Evolutionary conservation across 441 rosid species (phyloP).

Genomic region (Adansonia madagascariensis): DNA sequence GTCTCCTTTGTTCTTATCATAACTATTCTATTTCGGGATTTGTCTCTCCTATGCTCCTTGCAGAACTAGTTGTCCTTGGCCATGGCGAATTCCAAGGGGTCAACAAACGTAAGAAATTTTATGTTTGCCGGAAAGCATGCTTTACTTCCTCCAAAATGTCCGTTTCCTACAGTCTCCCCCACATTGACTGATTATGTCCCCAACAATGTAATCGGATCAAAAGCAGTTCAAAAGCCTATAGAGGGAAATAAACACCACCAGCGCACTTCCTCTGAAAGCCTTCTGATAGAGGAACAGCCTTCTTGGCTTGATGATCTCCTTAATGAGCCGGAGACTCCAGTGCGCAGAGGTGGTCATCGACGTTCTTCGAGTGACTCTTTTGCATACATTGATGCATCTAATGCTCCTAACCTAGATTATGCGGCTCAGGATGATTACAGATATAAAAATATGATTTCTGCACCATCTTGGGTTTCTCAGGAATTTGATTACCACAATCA

Average conservation of each 20-base stretch:
- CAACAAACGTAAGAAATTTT: constrained; percentile 65
- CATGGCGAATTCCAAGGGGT: constrained; percentile 87
- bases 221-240: constrained; percentile 66
- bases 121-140: constrained; percentile 79
- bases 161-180: constrained; percentile 76
- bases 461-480: constrained; percentile 65
- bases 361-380: constrained; percentile 99
- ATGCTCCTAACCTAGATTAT: constrained; percentile 61
- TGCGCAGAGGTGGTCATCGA: constrained; percentile 86
- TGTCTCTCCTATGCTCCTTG: constrained; percentile 3
- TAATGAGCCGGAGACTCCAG: constrained; percentile 95
- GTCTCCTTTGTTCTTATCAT: background rate
- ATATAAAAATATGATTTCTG: constrained; percentile 45
- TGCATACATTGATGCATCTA: constrained; percentile 77
- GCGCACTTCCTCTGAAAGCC: constrained; percentile 91
- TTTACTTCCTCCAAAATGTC: constrained; percentile 92
- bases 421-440: constrained; percentile 65
- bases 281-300: constrained; percentile 88
- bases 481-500: constrained; percentile 61
- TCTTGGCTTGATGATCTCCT: constrained; percentile 99
- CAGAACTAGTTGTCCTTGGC: constrained; percentile 41
- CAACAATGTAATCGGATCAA: constrained; percentile 59
- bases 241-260: constrained; percentile 70
- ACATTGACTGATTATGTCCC: constrained; percentile 71
- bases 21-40: constrained; percentile 1